These are phyloP conservation scores for Amborella trichopoda DNA, from an alignment of 164 flowering plant species.

Conservation along the genomic window DNA sequence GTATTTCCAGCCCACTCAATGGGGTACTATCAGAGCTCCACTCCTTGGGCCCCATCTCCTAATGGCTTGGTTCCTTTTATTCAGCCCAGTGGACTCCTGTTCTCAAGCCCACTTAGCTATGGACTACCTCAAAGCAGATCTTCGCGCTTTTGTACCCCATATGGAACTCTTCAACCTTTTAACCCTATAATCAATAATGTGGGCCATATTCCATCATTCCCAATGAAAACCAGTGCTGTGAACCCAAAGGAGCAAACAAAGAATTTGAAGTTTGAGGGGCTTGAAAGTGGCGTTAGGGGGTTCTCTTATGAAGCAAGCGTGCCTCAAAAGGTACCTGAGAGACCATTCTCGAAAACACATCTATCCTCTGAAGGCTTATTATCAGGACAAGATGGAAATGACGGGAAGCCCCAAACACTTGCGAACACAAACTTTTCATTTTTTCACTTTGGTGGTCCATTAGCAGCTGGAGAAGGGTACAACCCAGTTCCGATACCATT, in stretches of 20 bases:
- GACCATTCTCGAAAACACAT: constrained; percentile 8
- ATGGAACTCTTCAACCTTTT: constrained; percentile 42
- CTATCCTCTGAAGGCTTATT: constrained; percentile 7
- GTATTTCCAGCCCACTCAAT: constrained; percentile 54
- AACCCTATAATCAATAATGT: constrained; percentile 33
- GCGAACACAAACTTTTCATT: constrained; percentile 51
- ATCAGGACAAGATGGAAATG: constrained; percentile 14
- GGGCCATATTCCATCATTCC: constrained; percentile 47
- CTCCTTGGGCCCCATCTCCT: constrained; percentile 58
- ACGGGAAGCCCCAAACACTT: constrained; percentile 17
- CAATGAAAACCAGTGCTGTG: constrained; percentile 22
- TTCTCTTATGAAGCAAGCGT: constrained; percentile 4
- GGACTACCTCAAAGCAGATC: constrained; percentile 38
- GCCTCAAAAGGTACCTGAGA: not conserved
- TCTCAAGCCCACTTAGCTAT: constrained; percentile 44
- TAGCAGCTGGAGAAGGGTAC: constrained; percentile 36
- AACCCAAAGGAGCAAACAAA: constrained; percentile 23
- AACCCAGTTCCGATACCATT: constrained; percentile 16
- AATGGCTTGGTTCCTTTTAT: constrained; percentile 58
- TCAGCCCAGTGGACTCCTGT: constrained; percentile 44
- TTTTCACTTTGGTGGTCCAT: constrained; percentile 90
- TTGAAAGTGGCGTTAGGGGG: constrained; percentile 12
- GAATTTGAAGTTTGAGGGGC: constrained; percentile 13
- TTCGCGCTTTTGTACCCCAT: constrained; percentile 53
- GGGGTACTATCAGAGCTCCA: constrained; percentile 64